Conservation (phyloP, 1,284 basidiomycete species). For the Amylostereum areolatum region DNA sequence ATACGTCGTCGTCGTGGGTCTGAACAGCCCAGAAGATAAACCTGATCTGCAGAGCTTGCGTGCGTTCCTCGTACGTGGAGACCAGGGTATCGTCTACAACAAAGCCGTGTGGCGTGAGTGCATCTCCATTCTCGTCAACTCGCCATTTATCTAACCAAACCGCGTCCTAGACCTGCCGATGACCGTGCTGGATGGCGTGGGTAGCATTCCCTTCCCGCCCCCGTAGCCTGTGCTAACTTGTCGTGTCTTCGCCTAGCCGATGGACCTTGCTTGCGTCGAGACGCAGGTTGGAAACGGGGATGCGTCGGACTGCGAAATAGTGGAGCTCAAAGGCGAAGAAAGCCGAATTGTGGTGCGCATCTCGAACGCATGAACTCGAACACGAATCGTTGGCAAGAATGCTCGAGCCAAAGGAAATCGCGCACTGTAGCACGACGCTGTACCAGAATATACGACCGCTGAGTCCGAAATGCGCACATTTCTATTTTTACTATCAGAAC, state of each 20-base stretch:
- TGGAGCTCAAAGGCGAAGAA: conserved; percentile 33
- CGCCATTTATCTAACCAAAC: conserved; percentile 2
- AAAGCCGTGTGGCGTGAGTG: conserved; percentile 83
- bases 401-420: too few species aligned
- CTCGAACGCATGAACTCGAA: too few species aligned
- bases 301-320: conserved; percentile 70
- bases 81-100: conserved; percentile 82
- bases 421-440: too few species aligned
- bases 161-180: conserved; percentile 69
- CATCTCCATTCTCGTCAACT: conserved; percentile 8
- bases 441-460: too few species aligned
- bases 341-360: too few species aligned
- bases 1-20: conserved; percentile 82
- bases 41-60: conserved; percentile 71
- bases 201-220: conserved; percentile 11
- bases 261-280: conserved; percentile 81
- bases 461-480: too few species aligned
- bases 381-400: too few species aligned
- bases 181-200: conserved; percentile 69
- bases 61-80: conserved; percentile 74
- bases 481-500: too few species aligned
- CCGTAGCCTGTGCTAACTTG: too few species aligned
- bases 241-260: conserved; percentile 33
- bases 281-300: conserved; percentile 78
- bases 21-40: conserved; percentile 67